A percentile compares a stretch with the other conserved stretches of the same genome.
Evolutionary conservation across 225 moss, liverwort and hornwort genomes (phyloP).

Genomic region (Sphagnum contortum): DNA sequence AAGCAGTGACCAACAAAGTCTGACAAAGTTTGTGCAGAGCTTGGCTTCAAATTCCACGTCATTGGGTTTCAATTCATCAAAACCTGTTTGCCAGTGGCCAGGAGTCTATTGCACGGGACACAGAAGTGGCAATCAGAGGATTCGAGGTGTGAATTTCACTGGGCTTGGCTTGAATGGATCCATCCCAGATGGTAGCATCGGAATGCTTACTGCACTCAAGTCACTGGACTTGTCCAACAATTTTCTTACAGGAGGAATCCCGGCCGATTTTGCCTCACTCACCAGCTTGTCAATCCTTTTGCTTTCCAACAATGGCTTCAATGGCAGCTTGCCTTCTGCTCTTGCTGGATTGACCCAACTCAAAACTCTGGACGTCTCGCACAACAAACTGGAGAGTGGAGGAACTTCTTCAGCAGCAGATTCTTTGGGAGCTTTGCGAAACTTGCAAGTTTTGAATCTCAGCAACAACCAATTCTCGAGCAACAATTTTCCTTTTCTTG

Average conservation of each 20-base stretch:
- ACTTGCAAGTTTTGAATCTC: slow-evolving; percentile 19
- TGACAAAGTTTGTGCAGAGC: too few relatives aligned
- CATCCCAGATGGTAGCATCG: slow-evolving; percentile 23
- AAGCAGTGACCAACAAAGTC: too few relatives aligned
- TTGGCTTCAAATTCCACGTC: too few relatives aligned
- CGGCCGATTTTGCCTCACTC: slow-evolving; percentile 30
- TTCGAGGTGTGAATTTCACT: slow-evolving; percentile 13
- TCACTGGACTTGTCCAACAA: slow-evolving; percentile 38
- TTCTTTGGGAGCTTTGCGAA: slow-evolving; percentile 14
- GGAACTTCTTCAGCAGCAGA: slow-evolving; percentile 9
- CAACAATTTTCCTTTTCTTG: slow-evolving; percentile 11
- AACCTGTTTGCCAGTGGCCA: slow-evolving; percentile 32
- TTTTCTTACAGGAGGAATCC: slow-evolving; percentile 29
- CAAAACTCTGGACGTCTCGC: slow-evolving; percentile 18
- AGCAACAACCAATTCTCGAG: slow-evolving; percentile 33
- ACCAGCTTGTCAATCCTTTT: slow-evolving; percentile 15
- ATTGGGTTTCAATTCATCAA: slow-evolving; percentile 19
- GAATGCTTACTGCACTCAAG: slow-evolving; percentile 22
- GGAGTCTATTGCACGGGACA: slow-evolving; percentile 33
- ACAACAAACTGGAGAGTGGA: slow-evolving; percentile 24
- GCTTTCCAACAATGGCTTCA: slow-evolving; percentile 27
- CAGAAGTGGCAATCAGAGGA: slow-evolving; percentile 15
- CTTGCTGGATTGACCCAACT: slow-evolving; percentile 22
- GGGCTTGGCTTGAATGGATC: slow-evolving; percentile 28
- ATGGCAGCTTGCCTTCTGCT: slow-evolving; percentile 13